Base-by-base conservation (phyloP, 2,329 filamentous ascomycete genomes). In the Diaporthe longicolla region DNA sequence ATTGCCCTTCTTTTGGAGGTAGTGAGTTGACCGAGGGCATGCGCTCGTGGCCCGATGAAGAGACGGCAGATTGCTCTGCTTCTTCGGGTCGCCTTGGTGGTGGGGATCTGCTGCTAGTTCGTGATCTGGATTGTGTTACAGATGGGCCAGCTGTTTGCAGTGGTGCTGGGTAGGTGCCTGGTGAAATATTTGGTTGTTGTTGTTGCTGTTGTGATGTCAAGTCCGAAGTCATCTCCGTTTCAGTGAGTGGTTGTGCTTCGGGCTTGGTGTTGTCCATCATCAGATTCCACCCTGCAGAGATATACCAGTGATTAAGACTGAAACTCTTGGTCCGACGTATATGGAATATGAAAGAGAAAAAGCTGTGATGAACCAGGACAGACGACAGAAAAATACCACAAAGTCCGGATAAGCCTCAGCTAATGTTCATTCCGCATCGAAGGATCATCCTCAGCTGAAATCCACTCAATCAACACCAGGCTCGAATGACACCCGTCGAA, bases 371-470 rank as follows among this genome's bases (percentile, higher is more conserved):
- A 21, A 32, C 8, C 45, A 50, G 19, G 19, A 50, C 0, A 48
- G 4, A 48, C 11, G 2, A 50, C 3, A n/a, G 1, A 3, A 35
- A 48, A 17, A 24, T 29, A 10, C 19, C 37, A 13, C 37, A 37
- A 66, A 26, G 45, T 52, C 45, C 2, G 63, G 45, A 66, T 21
- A n/a, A 26, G 45, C 21, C 21, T 37, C 63, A 26, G 35, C 63
- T 66, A 66, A 66, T 37, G 63, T 66, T 26, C 15, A 35, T 9
- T 24, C 13, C 3, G 63, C 40, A 35, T 37, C 15, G 29, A 37
- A 66, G 63, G 63, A 66, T 66, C 63, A 32, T 48, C 21, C 24
- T 66, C 63, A 66, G 63, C 63, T 66, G 63, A 32, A 66, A 66
- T 35, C 63, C 63, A 52, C 63, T 24, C 17, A 24, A 29, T 37